Conservation (phyloP, 2,329 filamentous ascomycete species). For the Domatiomyces catenatus region DNA sequence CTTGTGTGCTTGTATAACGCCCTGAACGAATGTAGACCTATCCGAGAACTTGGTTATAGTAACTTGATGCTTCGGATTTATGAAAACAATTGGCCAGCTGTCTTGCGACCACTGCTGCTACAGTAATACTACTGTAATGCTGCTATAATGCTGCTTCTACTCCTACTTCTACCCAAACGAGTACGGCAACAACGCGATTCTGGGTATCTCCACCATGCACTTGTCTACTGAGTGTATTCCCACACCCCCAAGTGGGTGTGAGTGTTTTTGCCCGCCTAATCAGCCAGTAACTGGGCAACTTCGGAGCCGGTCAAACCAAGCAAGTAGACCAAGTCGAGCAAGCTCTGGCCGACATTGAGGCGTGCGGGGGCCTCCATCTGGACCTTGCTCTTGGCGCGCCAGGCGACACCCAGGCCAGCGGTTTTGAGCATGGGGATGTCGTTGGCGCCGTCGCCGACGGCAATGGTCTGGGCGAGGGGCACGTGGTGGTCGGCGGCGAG, state of each 20-base stretch:
- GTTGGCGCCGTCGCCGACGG: constrained; percentile 50
- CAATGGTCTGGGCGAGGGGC: constrained; percentile 38
- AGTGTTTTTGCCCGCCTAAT: too few relatives aligned
- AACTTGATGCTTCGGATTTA: too few relatives aligned
- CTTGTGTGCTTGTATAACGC: too few relatives aligned
- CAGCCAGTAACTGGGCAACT: constrained; percentile 29
- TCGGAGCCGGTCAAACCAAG: constrained; percentile 39
- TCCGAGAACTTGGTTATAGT: too few relatives aligned
- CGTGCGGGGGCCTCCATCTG: constrained; percentile 45
- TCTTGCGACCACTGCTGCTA: not conserved
- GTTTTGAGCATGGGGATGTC: constrained; percentile 50
- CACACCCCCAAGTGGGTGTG: too few relatives aligned
- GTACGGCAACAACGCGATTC: constrained; percentile 1
- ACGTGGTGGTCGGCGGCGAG: constrained; percentile 42
- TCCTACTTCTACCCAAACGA: constrained; percentile 8
- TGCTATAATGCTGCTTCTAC: constrained; percentile 10
- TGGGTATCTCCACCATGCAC: not conserved
- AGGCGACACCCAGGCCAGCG: constrained; percentile 47
- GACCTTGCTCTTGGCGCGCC: constrained; percentile 49
- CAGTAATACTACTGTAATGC: constrained; percentile 6
- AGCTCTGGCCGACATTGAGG: constrained; percentile 39
- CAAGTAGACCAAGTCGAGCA: constrained; percentile 44
- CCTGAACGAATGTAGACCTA: too few relatives aligned
- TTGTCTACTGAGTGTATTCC: not conserved
- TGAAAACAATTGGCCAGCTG: too few relatives aligned